These are phyloP conservation scores for Penicillium decumbens DNA, from an alignment of 2,329 filamentous ascomycete species.

Conservation along the genomic window DNA sequence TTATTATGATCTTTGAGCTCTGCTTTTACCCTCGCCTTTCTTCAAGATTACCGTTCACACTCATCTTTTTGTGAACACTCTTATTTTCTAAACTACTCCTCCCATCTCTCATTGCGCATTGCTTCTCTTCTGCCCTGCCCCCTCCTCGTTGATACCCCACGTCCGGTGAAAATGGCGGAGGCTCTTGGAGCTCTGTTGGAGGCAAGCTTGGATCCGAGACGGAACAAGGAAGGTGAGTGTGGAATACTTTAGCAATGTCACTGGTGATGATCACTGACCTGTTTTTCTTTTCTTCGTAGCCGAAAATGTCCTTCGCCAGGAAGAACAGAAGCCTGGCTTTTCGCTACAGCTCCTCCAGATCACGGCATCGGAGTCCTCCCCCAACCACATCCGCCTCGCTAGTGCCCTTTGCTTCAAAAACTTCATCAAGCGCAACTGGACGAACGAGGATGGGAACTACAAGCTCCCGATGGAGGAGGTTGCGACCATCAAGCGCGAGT, in stretches of 20 bases:
- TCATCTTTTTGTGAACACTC: neutral
- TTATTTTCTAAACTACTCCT: neutral
- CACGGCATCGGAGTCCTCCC: constrained; percentile 68
- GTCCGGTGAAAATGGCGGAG: constrained; percentile 51
- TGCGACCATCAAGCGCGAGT: constrained; percentile 82
- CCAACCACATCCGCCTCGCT: constrained; percentile 74
- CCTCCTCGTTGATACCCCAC: constrained; percentile 27
- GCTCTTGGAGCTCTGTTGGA: constrained; percentile 67
- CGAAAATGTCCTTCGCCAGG: constrained; percentile 70
- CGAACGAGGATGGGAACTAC: constrained; percentile 92
- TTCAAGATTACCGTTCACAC: neutral
- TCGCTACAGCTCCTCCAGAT: constrained; percentile 85
- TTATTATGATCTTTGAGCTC: constrained; percentile 20
- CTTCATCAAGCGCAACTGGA: constrained; percentile 91
- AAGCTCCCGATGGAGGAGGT: constrained; percentile 81
- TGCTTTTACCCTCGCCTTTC: constrained; percentile 10
- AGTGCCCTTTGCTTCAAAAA: constrained; percentile 97
- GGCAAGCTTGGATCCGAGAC: constrained; percentile 79
- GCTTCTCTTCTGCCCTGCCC: constrained; percentile 5
- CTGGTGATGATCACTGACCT: neutral
- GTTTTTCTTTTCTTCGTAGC: constrained; percentile 50
- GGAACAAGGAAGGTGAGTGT: constrained; percentile 78
- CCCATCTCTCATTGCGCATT: neutral
- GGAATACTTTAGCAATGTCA: neutral
- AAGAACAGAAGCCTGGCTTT: constrained; percentile 81